phyloP scores from a whole-genome alignment of 345 rosid species.

The Jatropha curcas region DNA sequence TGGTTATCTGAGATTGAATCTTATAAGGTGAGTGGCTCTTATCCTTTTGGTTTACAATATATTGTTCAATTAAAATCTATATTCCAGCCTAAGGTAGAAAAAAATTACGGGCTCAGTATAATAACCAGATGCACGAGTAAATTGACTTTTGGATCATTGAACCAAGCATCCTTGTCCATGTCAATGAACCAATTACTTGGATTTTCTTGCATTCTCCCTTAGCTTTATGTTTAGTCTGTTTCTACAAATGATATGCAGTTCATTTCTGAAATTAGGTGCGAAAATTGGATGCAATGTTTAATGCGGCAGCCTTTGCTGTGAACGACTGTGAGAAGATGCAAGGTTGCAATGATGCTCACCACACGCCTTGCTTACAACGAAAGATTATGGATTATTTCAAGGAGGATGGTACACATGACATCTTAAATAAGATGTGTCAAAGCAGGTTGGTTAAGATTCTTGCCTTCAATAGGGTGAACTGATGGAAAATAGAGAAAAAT shows the following conservation, averaged over 20 bases:
- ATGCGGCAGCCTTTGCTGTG: slow-evolving; percentile 45
- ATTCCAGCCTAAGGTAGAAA: background rate
- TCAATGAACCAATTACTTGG: background rate
- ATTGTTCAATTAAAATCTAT: background rate
- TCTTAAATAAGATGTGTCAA: slow-evolving; percentile 40
- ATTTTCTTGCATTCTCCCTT: background rate
- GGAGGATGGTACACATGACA: slow-evolving; percentile 27
- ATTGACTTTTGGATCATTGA: background rate
- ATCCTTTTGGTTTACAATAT: slow-evolving; percentile 16
- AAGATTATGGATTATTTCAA: slow-evolving; percentile 59
- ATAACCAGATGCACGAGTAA: background rate
- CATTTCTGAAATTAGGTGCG: slow-evolving; percentile 36
- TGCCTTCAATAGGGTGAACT: background rate
- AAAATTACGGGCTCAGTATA: background rate
- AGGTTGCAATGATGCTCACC: slow-evolving; percentile 47
- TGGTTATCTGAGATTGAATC: slow-evolving; percentile 81
- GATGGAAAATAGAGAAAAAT: slow-evolving; percentile 2
- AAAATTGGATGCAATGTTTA: slow-evolving; percentile 53
- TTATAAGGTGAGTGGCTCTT: slow-evolving; percentile 59
- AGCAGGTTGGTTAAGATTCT: slow-evolving; percentile 43
- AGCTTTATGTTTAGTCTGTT: background rate
- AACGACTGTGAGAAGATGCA: slow-evolving; percentile 43
- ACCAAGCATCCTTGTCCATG: background rate
- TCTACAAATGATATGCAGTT: slow-evolving; percentile 7
- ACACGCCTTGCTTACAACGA: slow-evolving; percentile 56